These are phyloP conservation scores for Dunaliella salina DNA, from an alignment of 163 green algal species.

Conservation along the genomic window DNA sequence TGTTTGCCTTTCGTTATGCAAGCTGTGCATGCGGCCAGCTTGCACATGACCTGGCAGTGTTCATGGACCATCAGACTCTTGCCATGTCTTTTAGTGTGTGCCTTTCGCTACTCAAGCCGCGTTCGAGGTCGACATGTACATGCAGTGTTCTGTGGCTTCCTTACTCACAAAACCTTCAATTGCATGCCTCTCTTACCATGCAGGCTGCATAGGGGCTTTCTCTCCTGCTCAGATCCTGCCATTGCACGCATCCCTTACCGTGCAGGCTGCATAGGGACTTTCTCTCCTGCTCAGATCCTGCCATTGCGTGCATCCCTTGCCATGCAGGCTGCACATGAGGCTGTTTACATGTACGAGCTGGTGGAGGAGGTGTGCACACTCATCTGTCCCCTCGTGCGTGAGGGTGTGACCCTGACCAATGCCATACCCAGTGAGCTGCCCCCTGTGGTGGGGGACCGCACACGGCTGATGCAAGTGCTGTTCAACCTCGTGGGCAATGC, in stretches of 20 bases:
- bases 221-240: too few relatives aligned
- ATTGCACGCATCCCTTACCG: background rate
- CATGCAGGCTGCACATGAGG: background rate
- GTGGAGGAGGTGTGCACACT: slow-evolving; percentile 35
- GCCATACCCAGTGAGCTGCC: slow-evolving; percentile 32
- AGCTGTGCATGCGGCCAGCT: too few relatives aligned
- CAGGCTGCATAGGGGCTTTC: too few relatives aligned
- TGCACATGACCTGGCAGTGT: too few relatives aligned
- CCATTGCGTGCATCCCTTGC: background rate
- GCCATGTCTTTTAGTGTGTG: too few relatives aligned
- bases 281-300: too few relatives aligned
- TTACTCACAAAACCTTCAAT: too few relatives aligned
- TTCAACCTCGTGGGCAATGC: slow-evolving; percentile 51
- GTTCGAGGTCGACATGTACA: too few relatives aligned
- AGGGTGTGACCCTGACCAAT: slow-evolving; percentile 41
- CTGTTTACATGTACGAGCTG: slow-evolving; percentile 13
- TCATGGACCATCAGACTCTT: too few relatives aligned
- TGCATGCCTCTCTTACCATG: too few relatives aligned
- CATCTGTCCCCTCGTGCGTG: slow-evolving; percentile 37
- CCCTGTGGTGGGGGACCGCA: slow-evolving; percentile 26
- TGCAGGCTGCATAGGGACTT: background rate
- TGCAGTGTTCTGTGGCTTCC: background rate
- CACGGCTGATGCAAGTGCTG: slow-evolving; percentile 43
- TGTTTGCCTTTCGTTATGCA: too few relatives aligned
- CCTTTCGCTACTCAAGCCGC: too few relatives aligned